These are phyloP conservation scores for Collybiopsis luxurians DNA, from an alignment of 768 basidiomycete species.

Conservation along the genomic window DNA sequence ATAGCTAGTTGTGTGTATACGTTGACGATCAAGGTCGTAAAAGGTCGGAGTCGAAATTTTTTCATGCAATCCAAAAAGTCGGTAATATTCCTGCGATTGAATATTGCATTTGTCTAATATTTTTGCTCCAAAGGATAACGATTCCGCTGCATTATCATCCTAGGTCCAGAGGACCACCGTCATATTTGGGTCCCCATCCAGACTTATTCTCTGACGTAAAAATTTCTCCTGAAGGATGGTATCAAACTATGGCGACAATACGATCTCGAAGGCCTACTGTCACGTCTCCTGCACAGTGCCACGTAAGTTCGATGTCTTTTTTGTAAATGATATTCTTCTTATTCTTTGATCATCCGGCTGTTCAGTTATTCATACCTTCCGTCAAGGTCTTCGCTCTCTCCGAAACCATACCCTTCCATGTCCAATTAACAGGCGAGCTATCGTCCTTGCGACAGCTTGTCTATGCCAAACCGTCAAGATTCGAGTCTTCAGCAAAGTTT, in stretches of 20 bases:
- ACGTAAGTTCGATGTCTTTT: slow-evolving; percentile 6
- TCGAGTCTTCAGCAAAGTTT: neutral
- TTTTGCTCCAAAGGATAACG: neutral
- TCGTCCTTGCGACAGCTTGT: slow-evolving; percentile 43
- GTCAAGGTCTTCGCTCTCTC: slow-evolving; percentile 50
- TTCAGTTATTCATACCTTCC: slow-evolving; percentile 59
- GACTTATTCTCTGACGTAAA: slow-evolving; percentile 9
- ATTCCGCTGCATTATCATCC: slow-evolving; percentile 13
- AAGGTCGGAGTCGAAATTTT: slow-evolving; percentile 28
- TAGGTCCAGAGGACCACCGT: slow-evolving; percentile 7
- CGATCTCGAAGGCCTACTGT: slow-evolving; percentile 1
- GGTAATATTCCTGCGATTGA: slow-evolving; percentile 9
- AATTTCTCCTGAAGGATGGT: slow-evolving; percentile 14
- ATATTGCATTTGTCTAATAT: neutral
- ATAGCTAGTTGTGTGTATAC: slow-evolving; percentile 42
- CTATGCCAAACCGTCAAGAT: slow-evolving; percentile 22
- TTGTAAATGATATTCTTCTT: neutral
- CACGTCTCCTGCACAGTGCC: slow-evolving; percentile 1
- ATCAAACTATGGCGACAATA: slow-evolving; percentile 10
- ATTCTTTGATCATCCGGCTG: neutral
- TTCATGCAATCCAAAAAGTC: slow-evolving; percentile 48
- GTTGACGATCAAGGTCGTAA: slow-evolving; percentile 40
- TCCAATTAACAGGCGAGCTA: slow-evolving; percentile 53
- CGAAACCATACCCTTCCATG: slow-evolving; percentile 62
- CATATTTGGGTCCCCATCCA: slow-evolving; percentile 1